Percentiles rank a stretch among this genome's conserved stretches.
These are phyloP conservation scores for Talaromyces trachyspermus DNA, from an alignment of 495 filamentous ascomycete genomes.

Conservation along the genomic window DNA sequence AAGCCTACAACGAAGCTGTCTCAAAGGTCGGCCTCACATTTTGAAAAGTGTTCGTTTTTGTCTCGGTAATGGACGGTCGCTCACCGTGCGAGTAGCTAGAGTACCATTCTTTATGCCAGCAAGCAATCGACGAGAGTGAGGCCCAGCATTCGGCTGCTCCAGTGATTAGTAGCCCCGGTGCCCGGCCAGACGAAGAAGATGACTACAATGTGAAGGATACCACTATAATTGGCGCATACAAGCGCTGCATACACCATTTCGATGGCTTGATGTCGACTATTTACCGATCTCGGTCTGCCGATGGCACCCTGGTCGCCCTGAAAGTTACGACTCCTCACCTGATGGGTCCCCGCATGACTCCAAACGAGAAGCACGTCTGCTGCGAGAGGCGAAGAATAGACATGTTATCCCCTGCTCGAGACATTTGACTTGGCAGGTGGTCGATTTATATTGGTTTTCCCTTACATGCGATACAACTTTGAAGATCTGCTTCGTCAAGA, in stretches of 20 bases:
- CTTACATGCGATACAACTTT: slow-evolving; percentile 70
- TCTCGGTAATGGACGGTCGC: not conserved
- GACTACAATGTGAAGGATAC: slow-evolving; percentile 8
- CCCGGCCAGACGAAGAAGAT: not conserved
- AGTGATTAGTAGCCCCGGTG: slow-evolving; percentile 11
- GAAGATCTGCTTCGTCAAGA: slow-evolving; percentile 48
- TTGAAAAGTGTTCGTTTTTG: not conserved
- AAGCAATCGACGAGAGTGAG: slow-evolving; percentile 33
- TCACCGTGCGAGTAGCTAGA: slow-evolving; percentile 28
- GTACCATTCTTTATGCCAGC: slow-evolving; percentile 38
- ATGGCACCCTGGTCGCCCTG: slow-evolving; percentile 55
- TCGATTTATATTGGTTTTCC: slow-evolving; percentile 71
- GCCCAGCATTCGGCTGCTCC: slow-evolving; percentile 12
- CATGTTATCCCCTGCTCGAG: slow-evolving; percentile 61
- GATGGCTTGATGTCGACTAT: slow-evolving; percentile 79
- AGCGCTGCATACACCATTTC: slow-evolving; percentile 58
- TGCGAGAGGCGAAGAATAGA: slow-evolving; percentile 38
- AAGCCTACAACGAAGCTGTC: slow-evolving; percentile 32
- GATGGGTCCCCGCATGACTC: slow-evolving; percentile 76
- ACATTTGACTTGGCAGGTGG: slow-evolving; percentile 66
- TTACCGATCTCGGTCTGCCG: slow-evolving; percentile 48
- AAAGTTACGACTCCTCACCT: slow-evolving; percentile 76
- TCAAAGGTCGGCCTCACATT: slow-evolving; percentile 26
- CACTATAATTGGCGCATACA: slow-evolving; percentile 63
- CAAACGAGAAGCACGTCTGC: slow-evolving; percentile 65